Evolutionary conservation across 805 yeast genomes (phyloP), one percentile per base, ranked within the genome.

Genomic region (Spathaspora gorwiae): DNA sequence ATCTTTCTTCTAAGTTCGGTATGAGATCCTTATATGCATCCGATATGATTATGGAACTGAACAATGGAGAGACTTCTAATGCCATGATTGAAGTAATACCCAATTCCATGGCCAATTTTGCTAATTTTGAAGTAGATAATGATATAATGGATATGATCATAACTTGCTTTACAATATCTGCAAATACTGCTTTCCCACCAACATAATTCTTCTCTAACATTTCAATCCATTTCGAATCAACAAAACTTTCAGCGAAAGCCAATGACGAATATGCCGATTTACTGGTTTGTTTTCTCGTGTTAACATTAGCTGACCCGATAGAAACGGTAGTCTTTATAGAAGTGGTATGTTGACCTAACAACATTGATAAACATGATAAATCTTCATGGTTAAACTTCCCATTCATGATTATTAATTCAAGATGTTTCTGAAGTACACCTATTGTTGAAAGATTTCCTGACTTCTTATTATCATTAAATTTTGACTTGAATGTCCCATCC

Each of bases 211-310:
- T 68, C 53, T 85, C 92, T 37, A 86, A 55, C 11, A 62, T 58
- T 51, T 79, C 83, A 13, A 83, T 60, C 90, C 90, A 85, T 9
- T 69, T 63, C 1, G 64, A 54, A 15, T 68, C 68, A 2, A 83
- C 78, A 60, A 84, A 86, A 15, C 54, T 56, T 45, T 78, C 84
- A 1, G 80, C 73, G 59, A 84, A 82, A 2, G 48, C 53, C 5
- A 59, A 53, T 0, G 68, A 54, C 37, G 50, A 56, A 37, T 44
- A 48, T 24, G 53, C 46, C 39, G 57, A 62, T 40, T 60, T 62
- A 43, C 54, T 35, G 7, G 34, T 24, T 7, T 32, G 12, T 2
- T 37, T 37, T 26, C 29, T 37, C 19, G 33, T 46, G 19, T 32
- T 38, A 6, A 35, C 39, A 19, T 35, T 40, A 6, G 37, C 39